Evolutionary conservation across 1,284 basidiomycete genomes (phyloP).

Genomic region (Earliella scabrosa): DNA sequence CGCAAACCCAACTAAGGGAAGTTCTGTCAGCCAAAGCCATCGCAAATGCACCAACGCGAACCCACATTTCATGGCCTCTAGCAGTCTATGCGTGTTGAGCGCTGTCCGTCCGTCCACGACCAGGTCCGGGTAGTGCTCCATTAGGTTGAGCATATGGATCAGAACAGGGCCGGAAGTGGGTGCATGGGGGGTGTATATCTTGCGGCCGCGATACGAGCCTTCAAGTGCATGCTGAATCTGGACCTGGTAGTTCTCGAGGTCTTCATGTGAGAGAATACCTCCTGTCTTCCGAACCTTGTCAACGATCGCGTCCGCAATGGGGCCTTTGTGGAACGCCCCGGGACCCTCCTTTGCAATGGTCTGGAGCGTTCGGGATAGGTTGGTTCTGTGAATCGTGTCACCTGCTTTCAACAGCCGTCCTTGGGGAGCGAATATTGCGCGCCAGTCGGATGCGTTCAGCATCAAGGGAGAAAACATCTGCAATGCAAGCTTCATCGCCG

Average conservation of each 20-base stretch:
- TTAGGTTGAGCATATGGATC: constrained; percentile 79
- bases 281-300: constrained; percentile 70
- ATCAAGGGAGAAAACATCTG: constrained; percentile 66
- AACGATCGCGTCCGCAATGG: constrained; percentile 76
- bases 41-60: not conserved
- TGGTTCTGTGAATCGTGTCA: constrained; percentile 70
- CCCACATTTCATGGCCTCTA: constrained; percentile 81
- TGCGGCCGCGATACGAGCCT: constrained; percentile 77
- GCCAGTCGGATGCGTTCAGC: constrained; percentile 81
- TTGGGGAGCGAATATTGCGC: constrained; percentile 77
- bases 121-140: constrained; percentile 68
- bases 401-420: constrained; percentile 76
- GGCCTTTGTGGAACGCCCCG: constrained; percentile 79
- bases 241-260: constrained; percentile 74
- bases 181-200: constrained; percentile 83
- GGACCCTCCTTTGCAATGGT: constrained; percentile 71
- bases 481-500: constrained; percentile 58
- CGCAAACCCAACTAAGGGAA: constrained; percentile 69
- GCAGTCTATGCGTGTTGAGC: constrained; percentile 69
- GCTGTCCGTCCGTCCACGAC: constrained; percentile 51
- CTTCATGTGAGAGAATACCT: constrained; percentile 78
- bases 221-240: constrained; percentile 76
- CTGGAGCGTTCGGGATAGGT: constrained; percentile 70
- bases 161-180: constrained; percentile 86
- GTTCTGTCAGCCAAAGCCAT: not conserved